Evolutionary conservation across 2,329 filamentous ascomycete genomes (phyloP), one percentile per base, ranked within the genome.

Genomic region (Stemphylium vesicarium): DNA sequence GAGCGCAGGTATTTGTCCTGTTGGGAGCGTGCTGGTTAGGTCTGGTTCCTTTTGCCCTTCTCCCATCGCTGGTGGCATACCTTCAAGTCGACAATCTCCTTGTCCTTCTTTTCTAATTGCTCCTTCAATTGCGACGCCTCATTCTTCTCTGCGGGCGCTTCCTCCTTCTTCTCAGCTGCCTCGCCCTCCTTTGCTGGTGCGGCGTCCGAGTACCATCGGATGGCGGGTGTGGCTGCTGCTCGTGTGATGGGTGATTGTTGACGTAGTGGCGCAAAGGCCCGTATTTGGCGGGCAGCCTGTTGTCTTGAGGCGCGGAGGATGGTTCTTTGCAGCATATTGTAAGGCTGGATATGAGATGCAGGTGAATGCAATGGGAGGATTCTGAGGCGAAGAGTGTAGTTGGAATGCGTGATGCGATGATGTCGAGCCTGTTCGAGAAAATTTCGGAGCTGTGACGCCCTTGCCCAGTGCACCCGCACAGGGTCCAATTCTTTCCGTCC

Each of bases 1-100:
- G 90, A 90, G 75, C 95, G 94, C 61, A 97, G 85, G 79, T 92
- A 96, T 82, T 92, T 95, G 80, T 98, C 95, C 95, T 98, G 65
- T 9, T 10, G 20, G 8, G 5, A 8, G 26, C 9, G 26, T 29
- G 26, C 11, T 16, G 36, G 37, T 56, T 12, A 56, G 32, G 32
- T 13, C 26, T 41, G 11, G 3, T 15, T 4, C 13, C 16, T 15
- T 7, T 22, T 45, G 32, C 42, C 42, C 32, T 18, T 45, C 20
- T 16, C n/a, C 12, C n/a, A 22, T 15, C 5, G 10, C 15, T 40
- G 15, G 42, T 22, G 29, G 61, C 71, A 51, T 80, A 96, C 94
- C 88, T 97, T 98, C 78, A 96, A 84, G 43, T 97, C 92, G 59
- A 90, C 73, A 38, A 86, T 82, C 75, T 92, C 89, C 77, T 85